These are phyloP conservation scores for Leccinum rimulosum DNA, from an alignment of 768 basidiomycete genomes.

Conservation along the genomic window DNA sequence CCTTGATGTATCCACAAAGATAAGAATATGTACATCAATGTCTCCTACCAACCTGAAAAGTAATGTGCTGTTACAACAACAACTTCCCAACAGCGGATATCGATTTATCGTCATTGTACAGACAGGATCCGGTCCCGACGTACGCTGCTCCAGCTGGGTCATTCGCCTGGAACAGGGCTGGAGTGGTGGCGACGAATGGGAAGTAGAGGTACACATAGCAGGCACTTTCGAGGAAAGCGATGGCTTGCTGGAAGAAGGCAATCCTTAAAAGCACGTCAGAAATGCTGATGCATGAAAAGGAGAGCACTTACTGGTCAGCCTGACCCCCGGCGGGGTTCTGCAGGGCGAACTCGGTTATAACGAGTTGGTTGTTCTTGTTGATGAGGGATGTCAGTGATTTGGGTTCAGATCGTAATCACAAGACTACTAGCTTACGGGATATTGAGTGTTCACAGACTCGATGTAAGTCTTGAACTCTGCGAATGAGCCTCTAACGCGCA, in stretches of 20 bases:
- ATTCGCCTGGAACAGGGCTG: conserved; percentile 23
- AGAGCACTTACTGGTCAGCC: conserved; percentile 26
- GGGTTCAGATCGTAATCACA: not conserved
- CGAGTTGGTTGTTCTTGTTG: conserved; percentile 23
- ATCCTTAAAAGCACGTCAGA: conserved; percentile 18
- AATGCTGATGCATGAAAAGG: not conserved
- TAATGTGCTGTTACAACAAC: conserved; percentile 12
- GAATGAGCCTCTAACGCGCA: conserved; percentile 20
- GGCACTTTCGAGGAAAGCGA: conserved; percentile 33
- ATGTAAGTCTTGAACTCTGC: conserved; percentile 29
- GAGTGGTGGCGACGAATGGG: conserved; percentile 36
- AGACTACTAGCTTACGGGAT: conserved; percentile 22
- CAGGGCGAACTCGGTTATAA: conserved; percentile 35
- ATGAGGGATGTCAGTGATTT: conserved; percentile 2
- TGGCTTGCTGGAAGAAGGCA: conserved; percentile 33
- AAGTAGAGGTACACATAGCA: conserved; percentile 36
- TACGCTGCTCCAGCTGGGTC: conserved; percentile 10
- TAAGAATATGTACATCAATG: not conserved
- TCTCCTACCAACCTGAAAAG: not conserved
- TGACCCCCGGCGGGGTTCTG: conserved; percentile 31
- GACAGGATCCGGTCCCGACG: conserved; percentile 31
- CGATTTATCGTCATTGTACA: conserved; percentile 32
- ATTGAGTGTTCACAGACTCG: conserved; percentile 25
- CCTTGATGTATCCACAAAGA: not conserved
- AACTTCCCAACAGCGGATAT: conserved; percentile 26